A percentile compares a stretch with the other conserved stretches of the same genome.
Evolutionary conservation across 169 alveolate species (phyloP).

Genomic region (Besnoitia besnoiti): DNA sequence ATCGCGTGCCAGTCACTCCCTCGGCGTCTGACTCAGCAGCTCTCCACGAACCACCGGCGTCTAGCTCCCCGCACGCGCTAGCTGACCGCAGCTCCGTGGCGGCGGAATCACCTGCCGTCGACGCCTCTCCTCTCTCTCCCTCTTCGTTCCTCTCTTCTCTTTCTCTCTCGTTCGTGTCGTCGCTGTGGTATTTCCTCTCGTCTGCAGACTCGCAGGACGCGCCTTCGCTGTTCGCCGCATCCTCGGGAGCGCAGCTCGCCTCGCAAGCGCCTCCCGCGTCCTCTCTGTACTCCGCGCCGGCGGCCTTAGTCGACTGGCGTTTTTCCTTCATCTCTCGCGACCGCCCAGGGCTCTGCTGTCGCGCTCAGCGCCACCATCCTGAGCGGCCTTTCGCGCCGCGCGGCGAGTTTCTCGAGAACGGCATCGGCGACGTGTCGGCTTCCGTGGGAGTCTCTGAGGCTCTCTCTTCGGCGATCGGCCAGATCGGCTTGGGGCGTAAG

Average conservation of each 20-base stretch:
- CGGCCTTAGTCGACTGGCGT: neutral
- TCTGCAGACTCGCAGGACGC: neutral
- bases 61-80: no score
- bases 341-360: neutral
- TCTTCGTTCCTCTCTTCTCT: neutral
- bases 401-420: neutral
- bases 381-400: neutral
- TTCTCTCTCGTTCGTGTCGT: neutral
- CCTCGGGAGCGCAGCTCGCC: neutral
- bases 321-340: neutral
- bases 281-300: neutral
- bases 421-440: neutral
- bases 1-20: neutral
- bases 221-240: neutral
- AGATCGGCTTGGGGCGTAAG: neutral
- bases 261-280: neutral
- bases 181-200: neutral
- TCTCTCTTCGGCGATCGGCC: neutral
- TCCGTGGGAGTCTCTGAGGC: neutral
- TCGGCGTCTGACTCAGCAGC: neutral
- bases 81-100: no score
- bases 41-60: no score
- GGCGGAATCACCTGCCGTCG: no score
- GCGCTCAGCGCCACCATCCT: neutral
- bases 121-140: no score